Evolutionary conservation across 495 filamentous ascomycete genomes (phyloP), one percentile per base, ranked within the genome.

Genomic region (Neurospora cerealis): DNA sequence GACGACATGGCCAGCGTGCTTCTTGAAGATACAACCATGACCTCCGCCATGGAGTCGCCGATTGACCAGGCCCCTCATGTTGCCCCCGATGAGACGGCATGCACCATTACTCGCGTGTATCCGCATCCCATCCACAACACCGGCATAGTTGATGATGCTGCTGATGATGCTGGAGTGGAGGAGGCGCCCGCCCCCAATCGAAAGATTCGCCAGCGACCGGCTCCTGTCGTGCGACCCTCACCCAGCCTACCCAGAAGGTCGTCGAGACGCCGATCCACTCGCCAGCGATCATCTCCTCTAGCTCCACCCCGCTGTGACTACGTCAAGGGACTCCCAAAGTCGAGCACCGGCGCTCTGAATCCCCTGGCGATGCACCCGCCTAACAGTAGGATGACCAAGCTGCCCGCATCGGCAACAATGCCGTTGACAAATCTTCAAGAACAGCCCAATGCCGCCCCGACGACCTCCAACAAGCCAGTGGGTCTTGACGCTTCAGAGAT

Each of bases 1-100:
- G 78, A 81, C 71, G 82, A 83, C 28, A 73, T 83, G 69, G 82
- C 76, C 71, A 79, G 73, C 69, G 79, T 76, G 21, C 74, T 83
- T 32, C 75, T 83, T 11, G 75, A 80, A 32, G 76, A 79, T 69
- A 78, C 77, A 24, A 75, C 73, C 17, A 41, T 73, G 5, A 17
- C 42, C n/a, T n/a, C 69, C 2, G 54, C 54, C 54, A 19, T 34
- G 54, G 54, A 66, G 54, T 66, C 54, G 54, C 54, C 54, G 7
- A 28, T 19, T 13, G 70, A 32, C 19, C 24, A 28, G 21, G 28
- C 21, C 38, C 42, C 70, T 19, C 17, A 34, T 4, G 70, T 32
- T 37, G 70, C 15, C 19, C 5, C n/a, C n/a, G 17, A n/a, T n/a
- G 70, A 71, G 39, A 44, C 38, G 17, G 17, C 21, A 39, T 46